Conservation (phyloP, 2,329 filamentous ascomycete genomes). For the Fusarium decemcellulare region DNA sequence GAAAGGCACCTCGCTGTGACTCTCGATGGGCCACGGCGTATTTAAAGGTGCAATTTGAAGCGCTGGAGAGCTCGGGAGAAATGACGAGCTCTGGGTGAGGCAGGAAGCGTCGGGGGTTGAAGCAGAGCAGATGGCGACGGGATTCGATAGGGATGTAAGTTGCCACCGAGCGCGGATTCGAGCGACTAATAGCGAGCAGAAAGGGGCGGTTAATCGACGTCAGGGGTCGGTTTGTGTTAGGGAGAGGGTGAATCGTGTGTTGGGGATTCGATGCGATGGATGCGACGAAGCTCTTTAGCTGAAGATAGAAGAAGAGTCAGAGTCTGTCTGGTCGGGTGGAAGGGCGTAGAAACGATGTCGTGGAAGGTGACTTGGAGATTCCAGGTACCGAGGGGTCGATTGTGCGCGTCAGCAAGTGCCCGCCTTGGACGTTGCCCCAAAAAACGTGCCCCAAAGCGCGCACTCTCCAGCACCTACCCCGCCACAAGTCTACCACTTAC, state of each 20-base stretch:
- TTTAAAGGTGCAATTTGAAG: conserved; percentile 81
- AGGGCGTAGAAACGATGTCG: conserved; percentile 23
- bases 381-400: conserved; percentile 38
- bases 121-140: conserved; percentile 27
- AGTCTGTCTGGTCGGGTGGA: conserved; percentile 22
- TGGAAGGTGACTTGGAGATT: conserved; percentile 29
- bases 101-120: conserved; percentile 13
- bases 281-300: neutral
- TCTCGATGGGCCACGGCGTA: conserved; percentile 87
- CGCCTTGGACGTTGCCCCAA: conserved; percentile 20
- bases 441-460: conserved; percentile 39
- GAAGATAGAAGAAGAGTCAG: conserved; percentile 15
- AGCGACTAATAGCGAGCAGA: conserved; percentile 20
- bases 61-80: conserved; percentile 48
- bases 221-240: neutral
- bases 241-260: neutral
- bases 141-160: conserved; percentile 35
- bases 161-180: conserved; percentile 41
- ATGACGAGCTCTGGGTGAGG: conserved; percentile 10
- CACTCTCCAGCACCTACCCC: conserved; percentile 25
- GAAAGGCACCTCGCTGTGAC: conserved; percentile 88
- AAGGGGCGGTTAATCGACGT: conserved; percentile 20
- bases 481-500: conserved; percentile 27
- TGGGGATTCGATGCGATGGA: neutral
- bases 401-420: conserved; percentile 46